A percentile compares a stretch with the other conserved stretches of the same genome.
These are phyloP conservation scores for Aspergillus thermomutatus DNA, from an alignment of 2,329 filamentous ascomycete species.

Conservation along the genomic window DNA sequence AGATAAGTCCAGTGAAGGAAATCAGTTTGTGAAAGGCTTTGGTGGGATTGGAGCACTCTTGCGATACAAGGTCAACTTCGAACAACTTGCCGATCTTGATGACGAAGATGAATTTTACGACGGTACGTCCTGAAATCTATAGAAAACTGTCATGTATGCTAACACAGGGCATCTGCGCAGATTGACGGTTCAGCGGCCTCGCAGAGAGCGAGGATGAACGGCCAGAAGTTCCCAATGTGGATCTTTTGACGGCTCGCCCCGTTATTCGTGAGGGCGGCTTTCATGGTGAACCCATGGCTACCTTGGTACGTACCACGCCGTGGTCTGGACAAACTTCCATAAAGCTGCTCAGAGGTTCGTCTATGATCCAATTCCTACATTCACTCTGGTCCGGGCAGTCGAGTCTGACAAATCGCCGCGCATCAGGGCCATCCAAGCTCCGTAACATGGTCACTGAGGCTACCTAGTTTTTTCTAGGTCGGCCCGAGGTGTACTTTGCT, in stretches of 20 bases:
- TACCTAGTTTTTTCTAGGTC: slow-evolving; percentile 23
- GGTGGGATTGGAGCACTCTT: slow-evolving; percentile 96
- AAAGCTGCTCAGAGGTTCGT: slow-evolving; percentile 40
- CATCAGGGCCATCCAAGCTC: slow-evolving; percentile 44
- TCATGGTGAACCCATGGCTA: slow-evolving; percentile 31
- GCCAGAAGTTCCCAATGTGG: slow-evolving; percentile 55
- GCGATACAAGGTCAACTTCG: slow-evolving; percentile 99
- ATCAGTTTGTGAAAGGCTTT: slow-evolving; percentile 99
- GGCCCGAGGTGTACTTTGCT: slow-evolving; percentile 24
- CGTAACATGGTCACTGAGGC: slow-evolving; percentile 31
- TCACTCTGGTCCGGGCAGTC: background rate
- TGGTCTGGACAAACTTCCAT: slow-evolving; percentile 31
- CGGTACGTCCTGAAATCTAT: slow-evolving; percentile 40
- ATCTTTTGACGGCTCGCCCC: slow-evolving; percentile 55
- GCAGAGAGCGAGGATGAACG: slow-evolving; percentile 78
- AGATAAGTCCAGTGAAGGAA: slow-evolving; percentile 94
- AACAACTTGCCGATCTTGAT: slow-evolving; percentile 88
- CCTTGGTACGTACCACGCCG: slow-evolving; percentile 27
- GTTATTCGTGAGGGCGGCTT: slow-evolving; percentile 34
- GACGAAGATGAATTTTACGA: slow-evolving; percentile 94
- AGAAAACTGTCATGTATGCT: background rate
- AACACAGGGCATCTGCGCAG: slow-evolving; percentile 36
- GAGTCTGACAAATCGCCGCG: background rate
- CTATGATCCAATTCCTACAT: background rate
- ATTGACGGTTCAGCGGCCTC: slow-evolving; percentile 91